phyloP scores from a whole-genome alignment of 176 grass and related monocot species.

The Oryza nivara region DNA sequence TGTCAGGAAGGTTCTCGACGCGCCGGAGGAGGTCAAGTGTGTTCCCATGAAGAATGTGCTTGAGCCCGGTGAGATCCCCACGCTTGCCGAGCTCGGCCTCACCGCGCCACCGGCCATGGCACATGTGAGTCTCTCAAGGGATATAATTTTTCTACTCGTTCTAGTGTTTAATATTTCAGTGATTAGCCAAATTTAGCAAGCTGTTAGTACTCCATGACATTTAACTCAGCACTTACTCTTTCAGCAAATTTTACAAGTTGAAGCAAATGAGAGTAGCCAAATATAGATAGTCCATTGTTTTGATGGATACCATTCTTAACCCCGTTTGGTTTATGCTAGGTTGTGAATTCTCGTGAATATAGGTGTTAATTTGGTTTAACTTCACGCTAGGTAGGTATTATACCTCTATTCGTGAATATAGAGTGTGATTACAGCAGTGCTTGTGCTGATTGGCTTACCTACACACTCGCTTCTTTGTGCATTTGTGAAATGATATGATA shows the following conservation, averaged over 20 bases:
- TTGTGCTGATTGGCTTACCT: neutral
- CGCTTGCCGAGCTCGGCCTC: constrained; percentile 72
- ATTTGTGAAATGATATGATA: neutral
- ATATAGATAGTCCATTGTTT: neutral
- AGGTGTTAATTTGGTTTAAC: neutral
- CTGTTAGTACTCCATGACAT: neutral
- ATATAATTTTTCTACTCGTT: neutral
- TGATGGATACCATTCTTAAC: neutral
- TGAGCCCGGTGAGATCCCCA: constrained; percentile 83
- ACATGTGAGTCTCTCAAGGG: constrained; percentile 49
- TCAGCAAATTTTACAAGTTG: neutral
- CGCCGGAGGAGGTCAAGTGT: constrained; percentile 78
- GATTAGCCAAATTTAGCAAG: neutral
- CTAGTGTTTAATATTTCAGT: neutral
- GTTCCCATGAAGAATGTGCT: constrained; percentile 75
- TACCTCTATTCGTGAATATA: neutral
- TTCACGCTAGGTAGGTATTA: neutral
- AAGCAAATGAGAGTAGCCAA: neutral
- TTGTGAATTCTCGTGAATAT: neutral
- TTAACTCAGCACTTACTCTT: neutral
- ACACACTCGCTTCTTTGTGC: neutral
- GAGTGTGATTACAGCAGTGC: neutral
- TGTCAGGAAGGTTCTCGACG: constrained; percentile 65
- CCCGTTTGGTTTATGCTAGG: neutral
- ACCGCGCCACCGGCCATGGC: constrained; percentile 46